Conservation (phyloP, 2,329 filamentous ascomycete species). For the Neonectria sp. region DNA sequence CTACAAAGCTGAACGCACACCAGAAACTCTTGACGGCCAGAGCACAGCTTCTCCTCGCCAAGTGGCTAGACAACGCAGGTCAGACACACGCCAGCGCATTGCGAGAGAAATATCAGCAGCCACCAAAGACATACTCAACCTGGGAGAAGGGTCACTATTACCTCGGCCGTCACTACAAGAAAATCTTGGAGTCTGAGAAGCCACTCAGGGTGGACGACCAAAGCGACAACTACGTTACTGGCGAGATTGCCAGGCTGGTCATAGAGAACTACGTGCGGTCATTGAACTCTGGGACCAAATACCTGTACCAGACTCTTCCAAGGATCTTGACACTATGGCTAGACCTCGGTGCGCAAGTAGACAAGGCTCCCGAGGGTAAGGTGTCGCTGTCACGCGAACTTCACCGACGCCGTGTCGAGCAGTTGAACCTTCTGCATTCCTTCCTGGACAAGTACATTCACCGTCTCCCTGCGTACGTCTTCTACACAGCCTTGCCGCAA, state of each 20-base stretch:
- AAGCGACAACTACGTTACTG: conserved; percentile 81
- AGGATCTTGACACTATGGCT: conserved; percentile 95
- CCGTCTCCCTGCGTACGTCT: conserved; percentile 81
- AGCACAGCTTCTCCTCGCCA: conserved; percentile 90
- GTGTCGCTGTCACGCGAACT: conserved; percentile 68
- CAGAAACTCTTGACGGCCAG: conserved; percentile 78
- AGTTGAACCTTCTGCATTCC: conserved; percentile 78
- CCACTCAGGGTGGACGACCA: conserved; percentile 82
- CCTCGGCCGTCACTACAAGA: conserved; percentile 96
- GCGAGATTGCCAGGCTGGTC: conserved; percentile 88
- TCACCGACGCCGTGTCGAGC: conserved; percentile 70
- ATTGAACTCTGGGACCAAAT: conserved; percentile 91
- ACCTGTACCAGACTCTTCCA: conserved; percentile 94
- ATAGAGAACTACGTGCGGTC: conserved; percentile 95
- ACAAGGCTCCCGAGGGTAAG: conserved; percentile 72
- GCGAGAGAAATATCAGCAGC: conserved; percentile 85
- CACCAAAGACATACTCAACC: conserved; percentile 76
- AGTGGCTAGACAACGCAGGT: conserved; percentile 96
- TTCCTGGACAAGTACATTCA: conserved; percentile 86
- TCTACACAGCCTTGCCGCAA: conserved; percentile 89
- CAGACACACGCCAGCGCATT: conserved; percentile 89
- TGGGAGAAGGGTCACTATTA: conserved; percentile 99
- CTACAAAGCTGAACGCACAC: conserved; percentile 59
- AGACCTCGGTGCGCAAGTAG: conserved; percentile 85
- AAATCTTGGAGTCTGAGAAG: conserved; percentile 92